A percentile compares a stretch with the other conserved stretches of the same genome.
Evolutionary conservation across 306 rosid genomes (phyloP).

Genomic region (Medicago arabica): DNA sequence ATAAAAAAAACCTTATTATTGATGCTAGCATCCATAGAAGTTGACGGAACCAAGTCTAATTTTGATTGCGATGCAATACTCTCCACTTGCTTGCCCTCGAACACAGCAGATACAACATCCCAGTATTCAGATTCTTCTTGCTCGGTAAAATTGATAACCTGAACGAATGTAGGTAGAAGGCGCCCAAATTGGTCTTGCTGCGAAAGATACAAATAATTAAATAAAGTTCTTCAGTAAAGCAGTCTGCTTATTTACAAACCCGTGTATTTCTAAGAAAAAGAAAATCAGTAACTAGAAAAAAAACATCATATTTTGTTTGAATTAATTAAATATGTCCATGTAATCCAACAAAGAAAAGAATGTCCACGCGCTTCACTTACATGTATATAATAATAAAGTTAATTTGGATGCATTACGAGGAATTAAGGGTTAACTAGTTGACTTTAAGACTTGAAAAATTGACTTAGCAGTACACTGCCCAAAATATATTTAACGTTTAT

Average conservation of each 20-base stretch:
- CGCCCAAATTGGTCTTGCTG: constrained; percentile 98
- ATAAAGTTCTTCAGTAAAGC: constrained; percentile 34
- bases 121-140: constrained; percentile 89
- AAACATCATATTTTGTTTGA: constrained; percentile 4
- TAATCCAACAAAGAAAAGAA: not conserved
- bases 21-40: constrained; percentile 74
- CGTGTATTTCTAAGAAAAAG: not conserved
- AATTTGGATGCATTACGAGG: not conserved
- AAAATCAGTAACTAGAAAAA: constrained; percentile 15
- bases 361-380: not conserved
- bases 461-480: constrained; percentile 21
- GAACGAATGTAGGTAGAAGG: constrained; percentile 85
- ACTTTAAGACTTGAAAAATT: constrained; percentile 10
- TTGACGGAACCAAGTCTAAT: constrained; percentile 54
- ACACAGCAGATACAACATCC: constrained; percentile 79
- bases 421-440: not conserved
- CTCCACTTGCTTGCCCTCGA: constrained; percentile 83
- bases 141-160: constrained; percentile 87
- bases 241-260: constrained; percentile 30
- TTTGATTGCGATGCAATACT: constrained; percentile 51
- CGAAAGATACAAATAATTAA: constrained; percentile 36
- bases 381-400: constrained; percentile 9
- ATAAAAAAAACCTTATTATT: constrained; percentile 70
- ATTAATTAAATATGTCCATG: constrained; percentile 16
- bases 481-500: constrained; percentile 23